These are phyloP conservation scores for Priceomyces medius DNA, from an alignment of 805 yeast species.

Conservation along the genomic window DNA sequence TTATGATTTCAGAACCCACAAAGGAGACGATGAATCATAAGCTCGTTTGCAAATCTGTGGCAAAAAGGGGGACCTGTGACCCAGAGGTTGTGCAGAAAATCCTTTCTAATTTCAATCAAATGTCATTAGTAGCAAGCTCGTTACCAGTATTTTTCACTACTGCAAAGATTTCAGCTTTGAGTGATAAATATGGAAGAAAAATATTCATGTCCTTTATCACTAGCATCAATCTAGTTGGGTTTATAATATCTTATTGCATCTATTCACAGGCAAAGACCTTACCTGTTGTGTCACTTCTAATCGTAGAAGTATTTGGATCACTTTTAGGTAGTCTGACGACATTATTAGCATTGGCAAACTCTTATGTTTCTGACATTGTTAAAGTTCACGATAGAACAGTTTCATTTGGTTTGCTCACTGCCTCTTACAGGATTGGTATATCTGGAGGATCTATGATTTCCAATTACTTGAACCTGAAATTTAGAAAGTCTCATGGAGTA, in stretches of 20 bases:
- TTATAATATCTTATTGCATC: constrained; percentile 2
- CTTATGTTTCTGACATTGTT: constrained; percentile 72
- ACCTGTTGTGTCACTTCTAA: constrained; percentile 30
- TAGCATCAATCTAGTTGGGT: constrained; percentile 10
- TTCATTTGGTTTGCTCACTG: constrained; percentile 53
- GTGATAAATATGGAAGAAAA: constrained; percentile 34
- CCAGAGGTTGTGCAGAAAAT: constrained; percentile 29
- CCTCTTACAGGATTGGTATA: constrained; percentile 53
- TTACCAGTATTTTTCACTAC: constrained; percentile 31
- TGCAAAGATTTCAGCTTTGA: constrained; percentile 42
- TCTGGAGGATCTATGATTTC: constrained; percentile 56
- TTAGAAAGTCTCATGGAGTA: not conserved
- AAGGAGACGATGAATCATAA: constrained; percentile 34
- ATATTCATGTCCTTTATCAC: constrained; percentile 18
- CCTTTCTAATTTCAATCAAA: constrained; percentile 48
- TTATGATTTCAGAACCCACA: constrained; percentile 33
- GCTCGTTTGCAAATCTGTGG: constrained; percentile 24
- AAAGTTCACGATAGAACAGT: constrained; percentile 53
- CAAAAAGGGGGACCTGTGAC: constrained; percentile 23
- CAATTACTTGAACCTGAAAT: not conserved
- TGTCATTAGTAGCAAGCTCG: constrained; percentile 49
- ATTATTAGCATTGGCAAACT: constrained; percentile 52
- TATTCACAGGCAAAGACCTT: constrained; percentile 18
- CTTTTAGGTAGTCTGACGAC: constrained; percentile 59
- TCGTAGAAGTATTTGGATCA: constrained; percentile 43